These are phyloP conservation scores for Kurtzmaniella fragi DNA, from an alignment of 805 yeast species.

Conservation along the genomic window DNA sequence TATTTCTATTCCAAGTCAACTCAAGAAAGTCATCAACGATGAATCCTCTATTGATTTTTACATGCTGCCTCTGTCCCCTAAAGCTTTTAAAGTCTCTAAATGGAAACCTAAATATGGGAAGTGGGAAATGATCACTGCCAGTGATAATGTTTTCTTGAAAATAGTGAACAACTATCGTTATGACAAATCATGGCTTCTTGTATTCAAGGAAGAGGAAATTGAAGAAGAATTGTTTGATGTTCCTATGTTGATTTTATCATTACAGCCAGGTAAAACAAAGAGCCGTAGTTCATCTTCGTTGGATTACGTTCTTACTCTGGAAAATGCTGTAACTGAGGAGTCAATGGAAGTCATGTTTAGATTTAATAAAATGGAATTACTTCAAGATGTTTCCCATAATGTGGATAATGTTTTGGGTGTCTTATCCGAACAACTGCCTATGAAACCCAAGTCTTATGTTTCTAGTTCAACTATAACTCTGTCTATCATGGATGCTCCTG, in stretches of 20 bases:
- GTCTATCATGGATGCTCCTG: conserved; percentile 29
- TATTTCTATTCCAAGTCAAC: conserved; percentile 28
- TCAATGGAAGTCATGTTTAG: conserved; percentile 27
- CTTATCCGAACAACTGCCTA: conserved; percentile 6
- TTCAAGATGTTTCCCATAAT: conserved; percentile 19
- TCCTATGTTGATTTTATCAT: conserved; percentile 31
- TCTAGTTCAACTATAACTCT: conserved; percentile 29
- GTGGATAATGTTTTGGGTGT: conserved; percentile 25
- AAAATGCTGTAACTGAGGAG: conserved; percentile 27
- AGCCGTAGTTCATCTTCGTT: conserved; percentile 32
- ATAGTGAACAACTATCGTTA: conserved; percentile 33
- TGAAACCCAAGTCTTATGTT: conserved; percentile 5
- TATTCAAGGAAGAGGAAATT: conserved; percentile 34
- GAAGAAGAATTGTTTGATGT: conserved; percentile 26
- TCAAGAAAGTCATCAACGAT: conserved; percentile 33
- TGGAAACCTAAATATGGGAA: conserved; percentile 40
- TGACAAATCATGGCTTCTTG: conserved; percentile 31
- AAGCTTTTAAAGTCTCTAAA: conserved; percentile 34
- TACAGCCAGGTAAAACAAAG: conserved; percentile 17
- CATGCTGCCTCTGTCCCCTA: conserved; percentile 28
- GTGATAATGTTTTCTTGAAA: conserved; percentile 31
- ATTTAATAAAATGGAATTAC: conserved; percentile 23
- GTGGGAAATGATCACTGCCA: conserved; percentile 40
- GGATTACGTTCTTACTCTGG: conserved; percentile 31
- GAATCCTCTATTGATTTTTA: conserved; percentile 34